Conservation (phyloP, 164 flowering plant species). For the Liriodendron chinense region DNA sequence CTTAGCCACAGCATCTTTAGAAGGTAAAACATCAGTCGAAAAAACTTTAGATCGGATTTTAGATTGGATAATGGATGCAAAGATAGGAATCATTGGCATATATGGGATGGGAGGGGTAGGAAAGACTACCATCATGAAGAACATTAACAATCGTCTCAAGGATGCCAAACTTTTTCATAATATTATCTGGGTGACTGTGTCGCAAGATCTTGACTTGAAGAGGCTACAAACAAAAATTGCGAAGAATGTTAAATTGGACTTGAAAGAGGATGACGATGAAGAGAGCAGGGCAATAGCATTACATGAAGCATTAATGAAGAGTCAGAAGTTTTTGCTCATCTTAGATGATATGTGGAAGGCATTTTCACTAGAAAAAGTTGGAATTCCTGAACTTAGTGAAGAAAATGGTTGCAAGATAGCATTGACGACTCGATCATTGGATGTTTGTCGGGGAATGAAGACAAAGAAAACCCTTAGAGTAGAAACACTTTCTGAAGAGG, state of each 20-base stretch:
- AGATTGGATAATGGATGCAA: neutral
- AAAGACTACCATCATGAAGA: slow-evolving; percentile 16
- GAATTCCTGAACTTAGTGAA: slow-evolving; percentile 6
- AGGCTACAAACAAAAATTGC: slow-evolving; percentile 1
- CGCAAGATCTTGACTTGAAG: neutral
- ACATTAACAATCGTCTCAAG: slow-evolving; percentile 7
- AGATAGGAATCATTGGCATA: slow-evolving; percentile 9
- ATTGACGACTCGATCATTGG: slow-evolving; percentile 6
- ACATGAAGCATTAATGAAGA: neutral
- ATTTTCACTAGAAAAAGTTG: slow-evolving; percentile 2
- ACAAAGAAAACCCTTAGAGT: slow-evolving; percentile 5
- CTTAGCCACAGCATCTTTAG: neutral
- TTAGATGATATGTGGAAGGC: slow-evolving; percentile 12
- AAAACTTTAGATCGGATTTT: neutral
- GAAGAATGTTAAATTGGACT: neutral
- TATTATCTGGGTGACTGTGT: slow-evolving; percentile 10
- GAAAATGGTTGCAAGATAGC: slow-evolving; percentile 5
- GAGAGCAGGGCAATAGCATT: slow-evolving; percentile 1
- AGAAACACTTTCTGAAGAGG: slow-evolving; percentile 8
- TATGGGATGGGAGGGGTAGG: slow-evolving; percentile 23
- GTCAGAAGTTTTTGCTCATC: slow-evolving; percentile 11
- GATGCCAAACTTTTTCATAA: neutral
- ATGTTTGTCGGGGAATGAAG: slow-evolving; percentile 12
- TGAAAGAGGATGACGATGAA: neutral
- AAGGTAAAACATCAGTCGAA: neutral